Evolutionary conservation across 768 basidiomycete species (phyloP), one percentile per base, ranked within the genome.

Genomic region (Pulveroboletus sp.): DNA sequence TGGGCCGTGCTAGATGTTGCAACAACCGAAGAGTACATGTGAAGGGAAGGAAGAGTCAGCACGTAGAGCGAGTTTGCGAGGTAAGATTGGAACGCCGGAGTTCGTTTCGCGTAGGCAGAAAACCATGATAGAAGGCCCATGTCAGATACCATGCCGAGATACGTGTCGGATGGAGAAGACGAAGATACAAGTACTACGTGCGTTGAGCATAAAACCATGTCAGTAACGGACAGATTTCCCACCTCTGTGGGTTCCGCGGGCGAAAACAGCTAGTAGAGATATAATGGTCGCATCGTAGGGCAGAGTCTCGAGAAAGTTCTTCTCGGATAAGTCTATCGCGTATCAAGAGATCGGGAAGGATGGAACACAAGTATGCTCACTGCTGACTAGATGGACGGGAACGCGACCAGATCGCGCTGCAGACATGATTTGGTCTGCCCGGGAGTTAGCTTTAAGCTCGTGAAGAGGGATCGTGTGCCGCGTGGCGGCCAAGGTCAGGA

Each of bases 401-500:
- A 90, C 89, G 43, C 73, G 75, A 37, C 88, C 89, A 32, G 83
- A 78, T 55, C 78, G 80, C 2, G 89, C 89, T 10, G 89, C 89
- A 32, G 76, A 73, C 28, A 90, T 74, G 49, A 92, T 91, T 49
- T 84, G 78, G 51, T 81, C 76, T 21, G 82, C 75, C 3, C 84
- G 79, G 1, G 78, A 68, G 54, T 83, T 78, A 6, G 76, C 80
- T 30, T 74, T 73, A 15, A 86, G 63, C 43, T 83, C 78, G n/a
- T 84, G 82, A 0, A 76, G 73, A 21, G 71, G 66, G 36, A 86
- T 73, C 4, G 83, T 85, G 60, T 90, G 87, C 39, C 83, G 72
- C 4, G 86, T 90, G 7, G 89, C 88, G 9, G 89, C 89, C 40
- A 92, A 72, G 4, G 86, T 88, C 51, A 92, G 68, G 61, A 91